Conservation (phyloP, 177 flowering plant genomes). For the Vitis hybrid region DNA sequence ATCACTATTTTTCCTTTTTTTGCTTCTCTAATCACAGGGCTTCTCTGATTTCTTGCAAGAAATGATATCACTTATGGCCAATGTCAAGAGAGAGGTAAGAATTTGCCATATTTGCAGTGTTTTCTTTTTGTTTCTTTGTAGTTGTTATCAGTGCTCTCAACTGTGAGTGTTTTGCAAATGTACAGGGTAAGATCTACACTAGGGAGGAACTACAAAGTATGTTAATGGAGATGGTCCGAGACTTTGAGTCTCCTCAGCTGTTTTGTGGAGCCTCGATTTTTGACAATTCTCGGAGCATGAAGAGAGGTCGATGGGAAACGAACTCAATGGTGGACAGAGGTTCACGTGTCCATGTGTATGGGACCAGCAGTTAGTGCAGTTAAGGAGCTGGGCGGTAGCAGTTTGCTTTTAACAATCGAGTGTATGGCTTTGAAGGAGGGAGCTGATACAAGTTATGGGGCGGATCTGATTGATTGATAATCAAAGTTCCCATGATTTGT, state of each 20-base stretch:
- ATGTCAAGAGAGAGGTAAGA: constrained; percentile 52
- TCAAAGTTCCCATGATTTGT: too few relatives aligned
- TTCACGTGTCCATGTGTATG: constrained; percentile 1
- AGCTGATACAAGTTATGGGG: too few relatives aligned
- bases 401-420: too few relatives aligned
- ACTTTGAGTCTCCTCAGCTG: constrained; percentile 25
- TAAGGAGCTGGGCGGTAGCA: neutral
- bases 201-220: constrained; percentile 59
- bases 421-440: too few relatives aligned
- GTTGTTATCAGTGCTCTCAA: too few relatives aligned
- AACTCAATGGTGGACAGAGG: neutral
- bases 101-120: neutral
- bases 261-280: constrained; percentile 1
- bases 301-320: constrained; percentile 14
- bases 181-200: constrained; percentile 49
- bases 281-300: constrained; percentile 13
- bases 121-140: neutral
- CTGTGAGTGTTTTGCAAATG: neutral
- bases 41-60: constrained; percentile 67
- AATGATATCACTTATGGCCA: constrained; percentile 57
- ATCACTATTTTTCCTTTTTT: neutral
- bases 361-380: constrained; percentile 1
- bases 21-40: constrained; percentile 35
- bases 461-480: too few relatives aligned
- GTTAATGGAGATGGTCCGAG: constrained; percentile 58